Evolutionary conservation across 2,329 filamentous ascomycete species (phyloP), one percentile per base, ranked within the genome.

Genomic region (Aspergillaceae sp.): DNA sequence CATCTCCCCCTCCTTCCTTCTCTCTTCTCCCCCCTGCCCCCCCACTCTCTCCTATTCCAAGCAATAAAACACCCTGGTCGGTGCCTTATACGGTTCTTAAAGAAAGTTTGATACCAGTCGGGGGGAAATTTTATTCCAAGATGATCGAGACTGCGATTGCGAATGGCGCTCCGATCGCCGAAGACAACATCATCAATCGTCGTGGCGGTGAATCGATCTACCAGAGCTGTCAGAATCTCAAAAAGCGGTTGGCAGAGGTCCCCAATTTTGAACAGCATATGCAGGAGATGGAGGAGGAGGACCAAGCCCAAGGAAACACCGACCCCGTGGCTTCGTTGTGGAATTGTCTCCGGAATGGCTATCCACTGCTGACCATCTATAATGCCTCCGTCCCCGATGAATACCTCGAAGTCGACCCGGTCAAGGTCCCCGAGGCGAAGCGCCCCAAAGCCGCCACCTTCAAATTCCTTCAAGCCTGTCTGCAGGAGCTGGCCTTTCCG

Each of bases 101-200:
- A 19, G 19, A 19, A 19, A 19, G 19, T 40, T 40, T 27, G 38
- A 27, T 40, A 10, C 44, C 44, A 47, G 44, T 54, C 47, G 54
- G 53, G 55, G 50, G 48, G 48, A 19, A 19, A 36, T 11, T 36
- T 19, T 19, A 53, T 48, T 49, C 51, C 50, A 55, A 58, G 41
- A 69, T 70, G 66, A 64, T 67, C 48, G 56, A 64, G 44, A 49
- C 63, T 51, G 55, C 56, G 42, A 58, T 60, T 51, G 61, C 56
- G 19, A 19, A 19, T 46, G 62, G 64, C 51, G 62, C 57, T 49
- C 66, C 68, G 46, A 57, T 87, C 59, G 86, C 89, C 50, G 88
- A 86, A 49, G 79, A 86, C 66, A 96, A 95, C 68, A 94, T 98
- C 66, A 95, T 98, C 75, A 98, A 98, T 71, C 87, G 91, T 68